phyloP scores from a whole-genome alignment of 1,284 basidiomycete genomes.

The Phlebopus sp. region DNA sequence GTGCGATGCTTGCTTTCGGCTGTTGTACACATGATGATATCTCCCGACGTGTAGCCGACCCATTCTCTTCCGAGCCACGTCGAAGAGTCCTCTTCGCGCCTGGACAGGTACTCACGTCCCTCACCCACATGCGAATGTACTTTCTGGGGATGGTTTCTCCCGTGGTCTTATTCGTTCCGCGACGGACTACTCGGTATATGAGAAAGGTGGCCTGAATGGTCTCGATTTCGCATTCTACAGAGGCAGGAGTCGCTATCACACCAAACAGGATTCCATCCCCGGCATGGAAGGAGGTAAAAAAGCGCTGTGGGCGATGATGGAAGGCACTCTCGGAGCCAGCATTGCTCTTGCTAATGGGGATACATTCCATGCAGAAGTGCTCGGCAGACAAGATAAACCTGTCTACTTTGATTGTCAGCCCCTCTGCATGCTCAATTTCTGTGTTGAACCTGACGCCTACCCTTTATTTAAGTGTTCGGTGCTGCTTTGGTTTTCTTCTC shows the following conservation, averaged over 20 bases:
- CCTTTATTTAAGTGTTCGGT: constrained; percentile 53
- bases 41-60: constrained; percentile 46
- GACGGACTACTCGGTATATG: constrained; percentile 71
- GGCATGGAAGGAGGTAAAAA: constrained; percentile 49
- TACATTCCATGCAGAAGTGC: constrained; percentile 14
- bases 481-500: constrained; percentile 52
- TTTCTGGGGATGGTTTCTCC: constrained; percentile 64
- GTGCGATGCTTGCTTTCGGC: constrained; percentile 17
- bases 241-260: constrained; percentile 69
- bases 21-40: constrained; percentile 6
- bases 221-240: constrained; percentile 75
- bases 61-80: constrained; percentile 64
- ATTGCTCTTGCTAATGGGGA: constrained; percentile 47
- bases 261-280: constrained; percentile 59
- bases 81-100: constrained; percentile 47
- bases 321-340: constrained; percentile 54
- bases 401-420: constrained; percentile 75
- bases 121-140: constrained; percentile 66
- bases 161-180: constrained; percentile 58
- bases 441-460: background rate
- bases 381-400: constrained; percentile 28
- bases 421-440: background rate
- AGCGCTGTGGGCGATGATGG: constrained; percentile 76
- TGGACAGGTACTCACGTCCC: constrained; percentile 46
- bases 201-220: constrained; percentile 51